These are phyloP conservation scores for Populus hybrid DNA, from an alignment of 441 rosid genomes.

Conservation along the genomic window DNA sequence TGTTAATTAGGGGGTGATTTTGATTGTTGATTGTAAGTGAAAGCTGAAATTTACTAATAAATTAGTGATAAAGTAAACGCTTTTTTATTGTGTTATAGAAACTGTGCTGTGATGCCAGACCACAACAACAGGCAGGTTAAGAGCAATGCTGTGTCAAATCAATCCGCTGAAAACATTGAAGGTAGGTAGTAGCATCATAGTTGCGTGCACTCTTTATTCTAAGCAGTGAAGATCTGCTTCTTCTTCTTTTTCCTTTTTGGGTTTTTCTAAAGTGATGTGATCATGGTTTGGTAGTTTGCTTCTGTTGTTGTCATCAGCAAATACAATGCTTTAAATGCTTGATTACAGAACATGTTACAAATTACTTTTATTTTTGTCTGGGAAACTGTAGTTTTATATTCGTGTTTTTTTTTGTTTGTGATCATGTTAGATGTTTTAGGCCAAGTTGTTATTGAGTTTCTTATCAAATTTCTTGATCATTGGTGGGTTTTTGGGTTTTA, in stretches of 20 bases:
- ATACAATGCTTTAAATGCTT: not conserved
- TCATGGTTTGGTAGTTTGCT: constrained; percentile 2
- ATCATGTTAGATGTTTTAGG: not conserved
- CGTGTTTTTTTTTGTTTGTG: not conserved
- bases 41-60: not conserved
- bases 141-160: constrained; percentile 51
- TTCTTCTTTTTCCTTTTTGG: not conserved
- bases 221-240: constrained; percentile 4
- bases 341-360: not conserved
- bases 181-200: constrained; percentile 29
- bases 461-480: not conserved
- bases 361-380: not conserved
- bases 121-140: constrained; percentile 43
- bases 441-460: not conserved
- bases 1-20: not conserved
- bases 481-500: constrained; percentile 17
- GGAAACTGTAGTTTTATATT: not conserved
- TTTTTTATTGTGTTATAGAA: not conserved
- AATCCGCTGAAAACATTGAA: constrained; percentile 52
- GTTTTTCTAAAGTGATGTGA: constrained; percentile 3
- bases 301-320: constrained; percentile 1
- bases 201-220: not conserved
- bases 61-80: not conserved
- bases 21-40: constrained; percentile 6
- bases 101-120: constrained; percentile 48